Conservation (phyloP, 1,284 basidiomycete species). For the Cutaneotrichosporon sp. region DNA sequence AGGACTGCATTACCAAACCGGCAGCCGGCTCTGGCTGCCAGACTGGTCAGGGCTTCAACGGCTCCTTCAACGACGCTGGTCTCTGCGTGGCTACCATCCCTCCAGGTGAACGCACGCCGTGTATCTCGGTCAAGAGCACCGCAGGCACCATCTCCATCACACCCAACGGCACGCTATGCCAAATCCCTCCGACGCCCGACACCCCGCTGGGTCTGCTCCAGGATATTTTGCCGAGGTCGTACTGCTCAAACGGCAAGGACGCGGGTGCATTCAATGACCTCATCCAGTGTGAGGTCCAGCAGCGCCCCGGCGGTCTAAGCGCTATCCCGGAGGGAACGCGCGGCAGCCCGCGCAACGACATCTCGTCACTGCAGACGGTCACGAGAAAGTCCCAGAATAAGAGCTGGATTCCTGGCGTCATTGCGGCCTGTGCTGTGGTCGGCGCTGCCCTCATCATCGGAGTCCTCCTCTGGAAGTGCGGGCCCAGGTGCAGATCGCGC, state of each 20-base stretch:
- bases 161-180: not conserved
- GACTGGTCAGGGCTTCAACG: not conserved
- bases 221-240: not conserved
- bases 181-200: not conserved
- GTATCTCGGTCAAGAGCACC: not conserved
- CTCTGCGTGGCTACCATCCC: not conserved
- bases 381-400: not conserved
- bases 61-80: not conserved
- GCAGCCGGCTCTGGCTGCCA: not conserved
- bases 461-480: not conserved
- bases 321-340: not conserved
- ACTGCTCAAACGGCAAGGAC: conserved; percentile 3
- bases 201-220: not conserved
- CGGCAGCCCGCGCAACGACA: not conserved
- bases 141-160: not conserved
- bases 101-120: not conserved
- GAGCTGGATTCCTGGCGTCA: not conserved
- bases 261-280: not conserved
- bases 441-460: not conserved
- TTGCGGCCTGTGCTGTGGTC: not conserved
- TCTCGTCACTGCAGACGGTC: not conserved
- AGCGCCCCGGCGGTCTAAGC: not conserved
- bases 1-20: not conserved
- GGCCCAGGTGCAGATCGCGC: not conserved
- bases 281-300: not conserved